Evolutionary conservation across 352 stramenopile species (phyloP), one percentile per base, ranked within the genome.

Genomic region (Globisporangium paddicum): DNA sequence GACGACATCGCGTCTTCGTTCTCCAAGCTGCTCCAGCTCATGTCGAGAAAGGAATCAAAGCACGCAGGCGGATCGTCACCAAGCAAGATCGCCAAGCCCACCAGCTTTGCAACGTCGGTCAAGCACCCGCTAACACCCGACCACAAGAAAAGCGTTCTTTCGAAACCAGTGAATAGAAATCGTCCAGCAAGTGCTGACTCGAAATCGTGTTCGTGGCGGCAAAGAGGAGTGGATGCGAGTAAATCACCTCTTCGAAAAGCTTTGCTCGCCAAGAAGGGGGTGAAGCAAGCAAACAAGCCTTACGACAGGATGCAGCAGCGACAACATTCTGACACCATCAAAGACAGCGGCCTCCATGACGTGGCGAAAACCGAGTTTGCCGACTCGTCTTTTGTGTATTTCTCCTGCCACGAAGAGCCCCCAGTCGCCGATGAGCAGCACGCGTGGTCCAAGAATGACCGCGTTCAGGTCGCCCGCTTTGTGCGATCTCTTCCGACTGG

Each of bases 391-490:
- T 68, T 73, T 41, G 69, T 75, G 23, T 81, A 71, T 54, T 69
- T 81, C 48, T 32, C 56, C 8, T 73, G 62, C 44, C 40, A 55
- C 0, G 62, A 76, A 35, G 55, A 53, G 23, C 51, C 54, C 10
- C 58, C 64, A 46, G 47, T 41, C 8, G n/a, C 19, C 30, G 5
- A 53, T 30, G 47, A 64, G 32, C 21, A 35, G 48, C 54, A 59
- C 18, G 59, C 41, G n/a, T 57, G 54, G 59, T 18, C 26, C 3
- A 35, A 59, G 3, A 62, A 63, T 14, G 60, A 74, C 6, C 37
- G 61, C n/a, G 67, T 72, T 46, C 73, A 82, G 55, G 66, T 82
- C 13, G 68, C 68, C 40, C 71, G 66, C 18, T 63, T 82, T 45
- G 58, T 69, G 21, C 67, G 61, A 16, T 51, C 54, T 0, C 42